These are phyloP conservation scores for Ceratocystis lukuohia DNA, from an alignment of 2,329 filamentous ascomycete genomes.

Conservation along the genomic window DNA sequence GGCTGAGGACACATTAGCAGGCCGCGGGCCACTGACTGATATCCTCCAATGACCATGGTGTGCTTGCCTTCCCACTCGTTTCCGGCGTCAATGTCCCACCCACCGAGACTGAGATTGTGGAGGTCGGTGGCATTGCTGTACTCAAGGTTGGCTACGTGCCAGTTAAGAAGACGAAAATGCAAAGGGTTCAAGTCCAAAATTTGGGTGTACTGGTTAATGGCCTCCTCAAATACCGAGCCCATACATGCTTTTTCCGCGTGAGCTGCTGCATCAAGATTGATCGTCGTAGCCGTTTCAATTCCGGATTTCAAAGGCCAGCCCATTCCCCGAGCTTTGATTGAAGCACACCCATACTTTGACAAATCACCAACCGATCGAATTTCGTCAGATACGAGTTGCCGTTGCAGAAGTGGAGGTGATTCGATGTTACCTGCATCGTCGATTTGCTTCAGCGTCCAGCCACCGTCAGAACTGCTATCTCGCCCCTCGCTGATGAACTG, in stretches of 20 bases:
- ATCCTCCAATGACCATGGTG: conserved; percentile 84
- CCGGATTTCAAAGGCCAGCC: conserved; percentile 66
- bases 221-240: conserved; percentile 81
- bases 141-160: conserved; percentile 96
- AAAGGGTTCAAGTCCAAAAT: conserved; percentile 72
- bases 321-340: conserved; percentile 63
- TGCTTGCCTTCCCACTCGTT: conserved; percentile 96
- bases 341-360: conserved; percentile 34
- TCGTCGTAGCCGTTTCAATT: conserved; percentile 47
- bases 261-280: conserved; percentile 57
- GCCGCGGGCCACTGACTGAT: conserved; percentile 83
- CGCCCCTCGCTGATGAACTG: conserved; percentile 70
- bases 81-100: conserved; percentile 94
- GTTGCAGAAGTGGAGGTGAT: not conserved
- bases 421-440: conserved; percentile 50
- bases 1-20: conserved; percentile 63
- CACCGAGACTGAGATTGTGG: conserved; percentile 69
- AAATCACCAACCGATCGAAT: conserved; percentile 14
- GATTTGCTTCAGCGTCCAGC: conserved; percentile 35
- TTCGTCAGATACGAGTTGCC: conserved; percentile 10
- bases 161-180: conserved; percentile 85
- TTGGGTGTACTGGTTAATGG: conserved; percentile 73
- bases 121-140: conserved; percentile 92
- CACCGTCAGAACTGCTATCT: conserved; percentile 58
- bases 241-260: conserved; percentile 56